A percentile compares a stretch with the other conserved stretches of the same genome.
Evolutionary conservation across 202 grass and related monocot species (phyloP).

Genomic region (Schoenoplectus triqueter): DNA sequence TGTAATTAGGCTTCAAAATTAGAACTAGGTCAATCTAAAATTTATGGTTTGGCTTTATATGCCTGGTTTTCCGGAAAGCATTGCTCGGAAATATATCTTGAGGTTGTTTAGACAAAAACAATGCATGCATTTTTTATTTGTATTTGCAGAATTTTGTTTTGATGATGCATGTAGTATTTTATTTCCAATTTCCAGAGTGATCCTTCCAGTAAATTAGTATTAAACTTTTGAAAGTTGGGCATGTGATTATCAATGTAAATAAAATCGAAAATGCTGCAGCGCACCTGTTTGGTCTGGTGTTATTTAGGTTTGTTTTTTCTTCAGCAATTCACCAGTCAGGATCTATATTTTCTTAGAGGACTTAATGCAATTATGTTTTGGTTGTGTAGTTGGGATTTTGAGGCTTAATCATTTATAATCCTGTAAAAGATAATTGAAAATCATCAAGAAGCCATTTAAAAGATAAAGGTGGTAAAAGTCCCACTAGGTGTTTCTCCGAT

Average conservation of each 20-base stretch:
- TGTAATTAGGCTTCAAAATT: conserved; percentile 2
- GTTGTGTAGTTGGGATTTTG: background rate
- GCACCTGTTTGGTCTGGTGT: background rate
- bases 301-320: background rate
- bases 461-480: background rate
- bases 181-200: background rate
- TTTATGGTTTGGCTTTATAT: background rate
- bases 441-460: background rate
- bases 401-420: background rate
- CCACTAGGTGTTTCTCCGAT: background rate
- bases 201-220: background rate
- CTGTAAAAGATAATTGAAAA: background rate
- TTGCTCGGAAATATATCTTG: conserved; percentile 6
- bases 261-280: background rate
- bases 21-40: background rate
- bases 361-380: background rate
- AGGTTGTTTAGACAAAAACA: conserved; percentile 21
- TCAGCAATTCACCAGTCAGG: background rate
- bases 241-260: background rate
- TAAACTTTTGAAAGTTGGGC: background rate
- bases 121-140: conserved; percentile 3
- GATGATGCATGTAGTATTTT: background rate
- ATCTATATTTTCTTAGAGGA: background rate
- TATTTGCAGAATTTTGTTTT: conserved; percentile 18
- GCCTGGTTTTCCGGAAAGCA: background rate